These are phyloP conservation scores for Naganishia onofrii DNA, from an alignment of 768 basidiomycete species.

Conservation along the genomic window DNA sequence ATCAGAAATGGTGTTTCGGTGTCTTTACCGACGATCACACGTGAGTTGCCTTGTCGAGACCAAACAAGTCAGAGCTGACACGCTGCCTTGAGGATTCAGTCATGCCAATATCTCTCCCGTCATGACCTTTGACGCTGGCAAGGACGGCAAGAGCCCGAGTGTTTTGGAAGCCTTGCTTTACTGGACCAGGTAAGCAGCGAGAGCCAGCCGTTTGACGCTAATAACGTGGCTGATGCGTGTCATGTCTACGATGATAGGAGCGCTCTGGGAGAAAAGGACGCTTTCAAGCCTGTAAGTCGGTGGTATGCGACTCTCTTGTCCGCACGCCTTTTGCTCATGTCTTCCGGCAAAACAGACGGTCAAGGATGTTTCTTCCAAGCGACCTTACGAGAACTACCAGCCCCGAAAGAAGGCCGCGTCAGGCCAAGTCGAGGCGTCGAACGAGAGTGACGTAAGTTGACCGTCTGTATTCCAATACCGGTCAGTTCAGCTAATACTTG, in stretches of 20 bases:
- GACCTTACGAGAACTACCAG: slow-evolving; percentile 10
- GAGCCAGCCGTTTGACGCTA: neutral
- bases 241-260: neutral
- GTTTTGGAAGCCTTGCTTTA: slow-evolving; percentile 47
- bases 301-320: neutral
- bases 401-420: slow-evolving; percentile 17
- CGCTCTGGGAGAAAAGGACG: slow-evolving; percentile 13
- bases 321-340: neutral
- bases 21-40: slow-evolving; percentile 42
- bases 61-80: neutral
- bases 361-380: slow-evolving; percentile 21
- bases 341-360: neutral
- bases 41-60: slow-evolving; percentile 1
- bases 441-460: slow-evolving; percentile 15
- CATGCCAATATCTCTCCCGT: slow-evolving; percentile 43
- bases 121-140: slow-evolving; percentile 30
- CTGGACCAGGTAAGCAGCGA: slow-evolving; percentile 39
- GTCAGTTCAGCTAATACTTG: too few species aligned
- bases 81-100: neutral
- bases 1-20: slow-evolving; percentile 52
- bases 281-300: slow-evolving; percentile 12
- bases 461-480: neutral
- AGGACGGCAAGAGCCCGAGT: slow-evolving; percentile 37
- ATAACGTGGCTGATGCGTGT: neutral
- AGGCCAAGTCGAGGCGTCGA: slow-evolving; percentile 22